Evolutionary conservation across 1,284 basidiomycete species (phyloP), one percentile per base, ranked within the genome.

Genomic region (Gomphus bonarii): DNA sequence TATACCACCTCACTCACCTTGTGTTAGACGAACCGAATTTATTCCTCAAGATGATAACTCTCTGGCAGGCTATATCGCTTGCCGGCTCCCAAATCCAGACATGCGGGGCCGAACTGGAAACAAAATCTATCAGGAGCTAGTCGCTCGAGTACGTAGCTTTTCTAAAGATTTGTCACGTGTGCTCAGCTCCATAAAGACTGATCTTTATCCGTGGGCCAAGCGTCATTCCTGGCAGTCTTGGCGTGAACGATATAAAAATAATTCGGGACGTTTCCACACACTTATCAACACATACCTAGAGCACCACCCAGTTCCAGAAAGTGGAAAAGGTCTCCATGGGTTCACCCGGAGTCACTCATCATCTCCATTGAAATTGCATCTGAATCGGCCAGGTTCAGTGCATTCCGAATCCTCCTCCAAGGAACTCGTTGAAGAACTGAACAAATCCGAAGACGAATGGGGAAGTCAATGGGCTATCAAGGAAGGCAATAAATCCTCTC

Each of bases 181-280:
- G 1, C 51, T 53, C 12, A n/a, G 4, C 20, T 49, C n/a, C 36
- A 14, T 44, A 25, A 25, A 54, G 25, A 16, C 42, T 25, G 35
- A 35, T 55, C 52, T 16, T 11, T 88, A 80, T 64, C 73, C 76
- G 1, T 90, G 87, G 87, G 88, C 88, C 22, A 75, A 73, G 25
- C 79, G 86, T n/a, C 87, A 90, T 65, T 88, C 87, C 9, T 90
- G 87, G 87, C 86, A 89, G 61, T 90, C 88, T 14, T 90, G 87
- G 87, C 79, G 88, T 38, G 87, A 90, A 65, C 76, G 88, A 30
- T 90, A 90, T 71, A 89, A 89, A 72, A 90, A 90, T 69, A 85
- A 90, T 61, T 72, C 82, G 0, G 65, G 71, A 0, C 78, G 85
- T 8, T 75, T 90, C 47, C 85, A 89, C 65, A 65, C 64, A 18